Evolutionary conservation across 306 rosid species (phyloP), one percentile per base, ranked within the genome.

Genomic region (Ormosia emarginata): DNA sequence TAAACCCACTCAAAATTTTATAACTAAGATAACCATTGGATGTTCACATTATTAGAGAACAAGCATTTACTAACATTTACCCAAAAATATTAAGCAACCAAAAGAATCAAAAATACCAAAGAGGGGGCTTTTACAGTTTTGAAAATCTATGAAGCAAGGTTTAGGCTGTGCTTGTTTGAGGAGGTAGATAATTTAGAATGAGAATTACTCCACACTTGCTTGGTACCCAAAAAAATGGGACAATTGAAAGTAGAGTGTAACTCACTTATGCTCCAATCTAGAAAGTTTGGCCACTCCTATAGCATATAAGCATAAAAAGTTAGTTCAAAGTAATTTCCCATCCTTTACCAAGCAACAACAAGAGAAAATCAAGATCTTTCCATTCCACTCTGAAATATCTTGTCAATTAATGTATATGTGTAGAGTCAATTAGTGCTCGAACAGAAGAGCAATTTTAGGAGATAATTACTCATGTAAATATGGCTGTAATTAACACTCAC

Each of bases 61-160:
- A 73, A 43, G 43, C 30, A 53, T 12, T 41, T 32, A n/a, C 49
- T 78, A 52, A 52, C 70, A 50, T 33, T 8, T 40, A 77, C 67
- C 39, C 32, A 47, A 69, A 37, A 12, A 40, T 46, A 58, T 53
- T 69, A 55, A 57, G 47, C 69, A 77, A 33, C 40, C 40, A 34
- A 30, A 43, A 41, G 18, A 55, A 46, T 18, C 3, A 71, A 18
- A 34, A 72, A 34, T 46, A 56, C 15, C 66, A 58, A 58, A 79
- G 17, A 59, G 11, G 53, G 10, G 44, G 64, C 10, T 6, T 36
- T 12, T 11, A 64, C 7, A 17, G 40, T 44, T 32, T 52, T 64
- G 68, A 74, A 71, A 52, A 63, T 17, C 73, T 77, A n/a, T 17
- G 8, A 64, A 46, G 73, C 62, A 76, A 76, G 61, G 50, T 47